Conservation (phyloP, 1,284 basidiomycete genomes). For the Cryptococcus maquisensis region DNA sequence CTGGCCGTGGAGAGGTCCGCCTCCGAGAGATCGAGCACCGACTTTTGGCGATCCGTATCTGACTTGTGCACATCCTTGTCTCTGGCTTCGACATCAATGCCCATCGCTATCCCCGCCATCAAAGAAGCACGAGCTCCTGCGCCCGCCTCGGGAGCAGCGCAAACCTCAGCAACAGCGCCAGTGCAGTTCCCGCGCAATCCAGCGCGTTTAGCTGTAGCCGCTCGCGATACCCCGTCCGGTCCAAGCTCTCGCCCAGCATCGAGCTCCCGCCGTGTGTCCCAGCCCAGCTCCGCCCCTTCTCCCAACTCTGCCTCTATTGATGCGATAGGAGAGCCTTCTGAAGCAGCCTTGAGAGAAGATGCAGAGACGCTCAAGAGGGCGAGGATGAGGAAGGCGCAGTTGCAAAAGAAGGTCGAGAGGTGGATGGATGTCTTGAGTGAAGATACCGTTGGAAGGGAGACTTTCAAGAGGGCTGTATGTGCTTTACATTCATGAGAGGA, state of each 20-base stretch:
- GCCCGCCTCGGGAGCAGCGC: background rate
- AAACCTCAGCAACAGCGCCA: background rate
- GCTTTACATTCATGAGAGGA: background rate
- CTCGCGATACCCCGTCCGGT: background rate
- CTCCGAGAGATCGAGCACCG: too few species aligned
- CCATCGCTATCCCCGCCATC: background rate
- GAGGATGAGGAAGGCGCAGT: slow-evolving; percentile 7
- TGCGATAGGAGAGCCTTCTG: too few species aligned
- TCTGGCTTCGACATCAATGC: background rate
- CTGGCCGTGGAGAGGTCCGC: too few species aligned
- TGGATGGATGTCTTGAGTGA: slow-evolving; percentile 34
- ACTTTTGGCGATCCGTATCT: too few species aligned
- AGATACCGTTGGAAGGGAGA: slow-evolving; percentile 16
- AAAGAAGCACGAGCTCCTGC: background rate
- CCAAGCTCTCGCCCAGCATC: background rate
- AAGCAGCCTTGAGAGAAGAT: background rate
- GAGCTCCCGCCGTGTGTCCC: background rate
- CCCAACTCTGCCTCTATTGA: background rate
- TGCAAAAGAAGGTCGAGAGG: slow-evolving; percentile 18
- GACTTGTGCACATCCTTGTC: too few species aligned
- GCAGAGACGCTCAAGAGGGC: slow-evolving; percentile 4
- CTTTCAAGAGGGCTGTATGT: slow-evolving; percentile 28
- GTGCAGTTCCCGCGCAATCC: background rate
- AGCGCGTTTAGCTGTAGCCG: background rate
- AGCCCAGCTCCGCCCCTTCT: background rate